Conservation (phyloP, 495 filamentous ascomycete genomes). For the Cercophora samala region DNA sequence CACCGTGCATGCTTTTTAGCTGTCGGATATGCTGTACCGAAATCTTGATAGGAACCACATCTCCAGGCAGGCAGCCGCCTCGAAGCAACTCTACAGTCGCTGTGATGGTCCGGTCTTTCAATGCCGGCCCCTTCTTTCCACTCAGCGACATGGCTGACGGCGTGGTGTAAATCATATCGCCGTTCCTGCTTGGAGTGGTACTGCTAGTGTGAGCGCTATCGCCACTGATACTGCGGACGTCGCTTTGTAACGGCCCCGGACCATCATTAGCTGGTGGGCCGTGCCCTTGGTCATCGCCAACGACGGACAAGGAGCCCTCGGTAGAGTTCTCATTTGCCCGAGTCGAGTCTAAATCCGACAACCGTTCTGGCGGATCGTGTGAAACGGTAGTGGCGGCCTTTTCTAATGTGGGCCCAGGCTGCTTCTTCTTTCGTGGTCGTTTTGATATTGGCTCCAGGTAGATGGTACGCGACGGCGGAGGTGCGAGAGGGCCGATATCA, state of each 20-base stretch:
- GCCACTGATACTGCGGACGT: conserved; percentile 47
- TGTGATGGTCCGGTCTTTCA: conserved; percentile 67
- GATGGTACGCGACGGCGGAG: conserved; percentile 67
- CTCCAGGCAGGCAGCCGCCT: conserved; percentile 82
- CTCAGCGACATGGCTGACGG: conserved; percentile 10
- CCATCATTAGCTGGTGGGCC: conserved; percentile 27
- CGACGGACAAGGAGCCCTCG: conserved; percentile 39
- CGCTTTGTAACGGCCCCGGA: conserved; percentile 36
- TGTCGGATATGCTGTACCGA: conserved; percentile 80
- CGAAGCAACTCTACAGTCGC: conserved; percentile 80
- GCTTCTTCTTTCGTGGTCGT: conserved; percentile 52
- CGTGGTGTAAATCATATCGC: conserved; percentile 28
- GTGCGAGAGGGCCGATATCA: conserved; percentile 52
- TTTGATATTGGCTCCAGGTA: conserved; percentile 72
- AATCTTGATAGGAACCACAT: conserved; percentile 74
- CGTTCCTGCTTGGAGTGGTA: conserved; percentile 39
- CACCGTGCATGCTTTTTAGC: conserved; percentile 84
- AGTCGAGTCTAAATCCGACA: conserved; percentile 39
- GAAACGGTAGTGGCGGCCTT: conserved; percentile 20
- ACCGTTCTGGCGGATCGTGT: conserved; percentile 30
- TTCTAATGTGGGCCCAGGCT: conserved; percentile 21
- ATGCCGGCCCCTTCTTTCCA: conserved; percentile 19
- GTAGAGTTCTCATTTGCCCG: conserved; percentile 43
- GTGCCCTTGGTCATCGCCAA: conserved; percentile 35
- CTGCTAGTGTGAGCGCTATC: conserved; percentile 45